Evolutionary conservation across 2,329 filamentous ascomycete genomes (phyloP).

Genomic region (Dothiorella sarmentorum): DNA sequence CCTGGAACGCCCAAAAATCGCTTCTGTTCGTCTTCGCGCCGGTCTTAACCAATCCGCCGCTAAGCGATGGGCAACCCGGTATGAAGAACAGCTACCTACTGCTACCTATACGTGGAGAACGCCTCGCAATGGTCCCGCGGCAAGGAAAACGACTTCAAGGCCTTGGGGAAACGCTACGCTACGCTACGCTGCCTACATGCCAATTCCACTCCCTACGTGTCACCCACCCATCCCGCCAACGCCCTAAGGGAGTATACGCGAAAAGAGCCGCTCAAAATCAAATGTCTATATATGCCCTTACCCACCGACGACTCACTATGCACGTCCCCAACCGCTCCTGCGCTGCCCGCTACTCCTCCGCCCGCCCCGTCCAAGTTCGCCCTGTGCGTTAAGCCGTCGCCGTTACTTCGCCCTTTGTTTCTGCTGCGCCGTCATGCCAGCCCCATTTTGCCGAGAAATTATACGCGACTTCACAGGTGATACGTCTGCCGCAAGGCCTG

Average conservation of each 20-base stretch:
- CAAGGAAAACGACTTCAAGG: neutral
- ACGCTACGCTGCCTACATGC: slow-evolving; percentile 7
- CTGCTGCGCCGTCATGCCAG: neutral
- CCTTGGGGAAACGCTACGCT: slow-evolving; percentile 10
- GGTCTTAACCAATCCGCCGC: slow-evolving; percentile 3
- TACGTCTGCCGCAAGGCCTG: slow-evolving; percentile 44
- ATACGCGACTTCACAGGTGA: slow-evolving; percentile 26
- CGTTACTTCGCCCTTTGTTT: neutral
- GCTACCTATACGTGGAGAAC: slow-evolving; percentile 16
- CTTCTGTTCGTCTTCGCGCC: slow-evolving; percentile 9
- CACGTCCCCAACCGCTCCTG: neutral
- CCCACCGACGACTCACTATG: neutral
- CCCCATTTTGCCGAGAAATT: neutral
- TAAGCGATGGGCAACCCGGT: slow-evolving; percentile 10
- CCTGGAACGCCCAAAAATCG: slow-evolving; percentile 9
- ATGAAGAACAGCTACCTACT: slow-evolving; percentile 14
- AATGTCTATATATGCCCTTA: slow-evolving; percentile 16
- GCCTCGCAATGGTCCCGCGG: slow-evolving; percentile 12
- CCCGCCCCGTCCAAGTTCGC: neutral
- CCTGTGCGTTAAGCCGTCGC: neutral
- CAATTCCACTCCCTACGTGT: neutral
- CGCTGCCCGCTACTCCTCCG: neutral
- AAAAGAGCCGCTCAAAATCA: slow-evolving; percentile 5
- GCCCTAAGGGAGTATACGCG: slow-evolving; percentile 13
- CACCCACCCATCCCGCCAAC: slow-evolving; percentile 1